Conservation (phyloP, 2,329 filamentous ascomycete genomes). For the Arthrocladium fulminans region DNA sequence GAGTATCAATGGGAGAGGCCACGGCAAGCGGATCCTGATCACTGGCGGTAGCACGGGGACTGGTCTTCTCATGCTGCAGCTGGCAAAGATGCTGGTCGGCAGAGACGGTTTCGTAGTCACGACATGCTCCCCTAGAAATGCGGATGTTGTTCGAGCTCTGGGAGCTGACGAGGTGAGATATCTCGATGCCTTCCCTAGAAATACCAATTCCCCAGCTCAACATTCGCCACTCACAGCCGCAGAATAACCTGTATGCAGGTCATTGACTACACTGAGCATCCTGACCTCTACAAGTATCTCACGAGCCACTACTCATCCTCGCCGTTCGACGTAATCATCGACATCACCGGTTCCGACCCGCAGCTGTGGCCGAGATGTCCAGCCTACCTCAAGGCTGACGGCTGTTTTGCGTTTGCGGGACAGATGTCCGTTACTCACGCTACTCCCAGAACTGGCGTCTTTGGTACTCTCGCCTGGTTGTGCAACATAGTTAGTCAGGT, state of each 20-base stretch:
- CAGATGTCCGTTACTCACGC: constrained; percentile 8
- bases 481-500: background rate
- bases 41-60: constrained; percentile 8
- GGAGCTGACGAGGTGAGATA: constrained; percentile 14
- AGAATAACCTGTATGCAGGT: background rate
- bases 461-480: background rate
- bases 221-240: no score
- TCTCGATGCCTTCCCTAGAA: no score
- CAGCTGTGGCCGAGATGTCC: constrained; percentile 8
- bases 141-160: constrained; percentile 5
- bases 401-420: constrained; percentile 9
- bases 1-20: background rate
- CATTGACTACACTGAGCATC: constrained; percentile 11
- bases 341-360: constrained; percentile 8
- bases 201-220: no score
- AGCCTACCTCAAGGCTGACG: constrained; percentile 10
- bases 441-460: background rate
- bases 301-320: constrained; percentile 5
- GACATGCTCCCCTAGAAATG: constrained; percentile 9
- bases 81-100: constrained; percentile 8
- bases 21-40: constrained; percentile 11
- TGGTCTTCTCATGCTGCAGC: constrained; percentile 7
- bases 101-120: constrained; percentile 7
- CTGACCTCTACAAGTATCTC: constrained; percentile 8
- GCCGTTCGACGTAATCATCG: constrained; percentile 12